A percentile compares a stretch with the other conserved stretches of the same genome.
Conservation (phyloP, 2,329 filamentous ascomycete species). For the Trichoderma lentiforme region DNA sequence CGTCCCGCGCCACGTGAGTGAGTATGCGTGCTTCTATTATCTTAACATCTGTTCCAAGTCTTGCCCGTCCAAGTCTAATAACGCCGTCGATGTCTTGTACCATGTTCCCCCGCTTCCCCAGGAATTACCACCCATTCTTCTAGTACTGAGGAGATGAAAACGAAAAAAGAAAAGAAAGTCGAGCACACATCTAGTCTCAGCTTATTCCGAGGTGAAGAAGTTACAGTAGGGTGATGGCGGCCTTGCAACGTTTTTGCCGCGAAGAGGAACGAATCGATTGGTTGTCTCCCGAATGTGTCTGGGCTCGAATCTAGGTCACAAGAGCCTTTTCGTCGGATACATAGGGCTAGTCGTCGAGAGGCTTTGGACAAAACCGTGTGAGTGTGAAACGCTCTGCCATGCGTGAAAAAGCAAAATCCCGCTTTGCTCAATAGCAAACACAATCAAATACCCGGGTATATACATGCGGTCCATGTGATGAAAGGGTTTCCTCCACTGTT, state of each 20-base stretch:
- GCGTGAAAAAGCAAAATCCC: not conserved
- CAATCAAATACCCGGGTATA: constrained; percentile 11
- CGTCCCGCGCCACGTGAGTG: not conserved
- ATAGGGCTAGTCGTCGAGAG: no score
- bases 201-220: not conserved
- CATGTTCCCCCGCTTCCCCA: not conserved
- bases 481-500: not conserved
- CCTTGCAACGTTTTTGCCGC: not conserved
- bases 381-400: not conserved
- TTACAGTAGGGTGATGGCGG: not conserved
- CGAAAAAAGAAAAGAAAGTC: not conserved
- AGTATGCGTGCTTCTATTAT: not conserved
- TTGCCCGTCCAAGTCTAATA: not conserved
- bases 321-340: not conserved
- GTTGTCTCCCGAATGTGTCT: not conserved
- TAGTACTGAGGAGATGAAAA: not conserved
- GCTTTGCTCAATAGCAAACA: not conserved
- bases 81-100: not conserved
- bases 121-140: not conserved
- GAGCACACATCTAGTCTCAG: not conserved
- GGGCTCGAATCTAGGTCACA: not conserved
- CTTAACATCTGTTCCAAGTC: not conserved
- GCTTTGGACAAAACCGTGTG: not conserved
- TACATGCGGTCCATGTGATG: not conserved
- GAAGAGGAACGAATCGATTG: not conserved